phyloP scores from a whole-genome alignment of 768 basidiomycete species.

The Boletus sp. region DNA sequence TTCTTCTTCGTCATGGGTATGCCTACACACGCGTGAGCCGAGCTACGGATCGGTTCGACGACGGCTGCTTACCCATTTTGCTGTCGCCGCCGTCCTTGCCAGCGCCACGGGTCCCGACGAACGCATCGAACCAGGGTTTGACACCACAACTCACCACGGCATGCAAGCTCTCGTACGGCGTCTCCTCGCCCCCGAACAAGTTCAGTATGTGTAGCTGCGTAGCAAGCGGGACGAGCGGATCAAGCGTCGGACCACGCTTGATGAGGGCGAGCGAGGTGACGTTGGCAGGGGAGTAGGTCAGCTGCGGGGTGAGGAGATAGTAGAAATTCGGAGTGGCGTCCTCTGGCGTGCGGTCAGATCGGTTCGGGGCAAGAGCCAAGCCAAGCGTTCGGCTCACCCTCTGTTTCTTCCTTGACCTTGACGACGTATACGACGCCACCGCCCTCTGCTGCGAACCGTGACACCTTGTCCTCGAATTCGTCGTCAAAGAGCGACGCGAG shows the following conservation, averaged over 20 bases:
- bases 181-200: slow-evolving; percentile 83
- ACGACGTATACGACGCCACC: slow-evolving; percentile 81
- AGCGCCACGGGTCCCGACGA: slow-evolving; percentile 78
- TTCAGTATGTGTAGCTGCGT: slow-evolving; percentile 90
- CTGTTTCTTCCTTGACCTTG: slow-evolving; percentile 70
- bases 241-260: slow-evolving; percentile 84
- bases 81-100: slow-evolving; percentile 70
- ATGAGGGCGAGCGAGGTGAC: slow-evolving; percentile 90
- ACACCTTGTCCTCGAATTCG: slow-evolving; percentile 72
- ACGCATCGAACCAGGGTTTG: slow-evolving; percentile 98
- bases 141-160: slow-evolving; percentile 94
- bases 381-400: slow-evolving; percentile 48
- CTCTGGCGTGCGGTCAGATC: slow-evolving; percentile 42
- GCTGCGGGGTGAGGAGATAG: slow-evolving; percentile 67
- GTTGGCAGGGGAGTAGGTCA: slow-evolving; percentile 78
- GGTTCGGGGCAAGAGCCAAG: not conserved
- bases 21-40: slow-evolving; percentile 37
- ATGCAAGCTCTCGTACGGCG: slow-evolving; percentile 94
- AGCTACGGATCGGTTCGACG: not conserved
- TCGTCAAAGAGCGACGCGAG: slow-evolving; percentile 69
- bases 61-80: slow-evolving; percentile 65
- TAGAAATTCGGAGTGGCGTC: slow-evolving; percentile 60
- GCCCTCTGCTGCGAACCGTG: slow-evolving; percentile 72
- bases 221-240: slow-evolving; percentile 75
- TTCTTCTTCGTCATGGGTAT: slow-evolving; percentile 99